Conservation (phyloP, 768 basidiomycete species). For the Phaeolepiota aurea region DNA sequence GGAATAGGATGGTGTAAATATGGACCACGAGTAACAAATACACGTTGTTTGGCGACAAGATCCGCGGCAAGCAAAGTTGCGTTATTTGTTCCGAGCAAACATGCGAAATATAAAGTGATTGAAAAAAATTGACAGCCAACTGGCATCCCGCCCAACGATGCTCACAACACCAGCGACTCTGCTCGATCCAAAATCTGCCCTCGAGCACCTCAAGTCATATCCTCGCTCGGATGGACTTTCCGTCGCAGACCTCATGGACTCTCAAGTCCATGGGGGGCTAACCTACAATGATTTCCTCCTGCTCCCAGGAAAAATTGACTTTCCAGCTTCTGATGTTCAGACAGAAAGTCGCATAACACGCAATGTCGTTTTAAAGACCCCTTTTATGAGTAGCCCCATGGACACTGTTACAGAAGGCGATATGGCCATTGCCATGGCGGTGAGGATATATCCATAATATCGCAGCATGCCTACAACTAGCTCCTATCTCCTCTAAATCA, state of each 20-base stretch:
- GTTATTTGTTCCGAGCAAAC: no score
- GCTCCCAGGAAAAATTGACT: constrained; percentile 93
- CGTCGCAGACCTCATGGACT: constrained; percentile 82
- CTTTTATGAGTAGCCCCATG: constrained; percentile 98
- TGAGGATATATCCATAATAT: constrained; percentile 30
- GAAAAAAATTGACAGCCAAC: constrained; percentile 6
- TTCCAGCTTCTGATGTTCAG: constrained; percentile 70
- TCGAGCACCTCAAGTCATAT: constrained; percentile 72
- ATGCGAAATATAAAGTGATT: constrained; percentile 4
- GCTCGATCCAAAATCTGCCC: constrained; percentile 65
- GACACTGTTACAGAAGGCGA: constrained; percentile 96
- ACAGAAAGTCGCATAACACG: constrained; percentile 85
- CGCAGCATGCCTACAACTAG: constrained; percentile 4
- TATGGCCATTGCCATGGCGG: constrained; percentile 91
- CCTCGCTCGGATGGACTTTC: constrained; percentile 73
- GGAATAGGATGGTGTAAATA: neutral
- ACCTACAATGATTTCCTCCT: constrained; percentile 97
- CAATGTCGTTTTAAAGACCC: constrained; percentile 88
- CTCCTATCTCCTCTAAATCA: constrained; percentile 19
- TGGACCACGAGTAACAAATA: no score
- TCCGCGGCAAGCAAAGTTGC: no score
- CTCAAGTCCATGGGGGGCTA: constrained; percentile 77
- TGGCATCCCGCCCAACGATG: constrained; percentile 20
- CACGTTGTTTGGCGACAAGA: no score
- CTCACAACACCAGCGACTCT: constrained; percentile 19